Evolutionary conservation across 2,329 filamentous ascomycete species (phyloP), one percentile per base, ranked within the genome.

Genomic region (Aspergillus floridensis): DNA sequence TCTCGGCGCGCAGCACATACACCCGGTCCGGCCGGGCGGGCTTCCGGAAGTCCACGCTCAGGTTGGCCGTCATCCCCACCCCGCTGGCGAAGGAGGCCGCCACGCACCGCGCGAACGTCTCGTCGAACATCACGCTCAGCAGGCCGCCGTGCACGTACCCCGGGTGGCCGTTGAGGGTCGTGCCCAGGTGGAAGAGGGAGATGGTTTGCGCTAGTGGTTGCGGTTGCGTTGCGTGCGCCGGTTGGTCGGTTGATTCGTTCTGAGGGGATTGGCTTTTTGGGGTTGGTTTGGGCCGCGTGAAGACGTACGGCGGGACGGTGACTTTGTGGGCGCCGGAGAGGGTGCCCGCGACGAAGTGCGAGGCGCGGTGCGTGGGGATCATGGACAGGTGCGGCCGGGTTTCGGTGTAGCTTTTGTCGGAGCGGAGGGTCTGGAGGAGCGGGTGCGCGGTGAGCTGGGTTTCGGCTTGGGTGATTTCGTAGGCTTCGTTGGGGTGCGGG

Each of bases 321-420:
- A 98, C 84, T 73, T 86, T 89, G 24, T 86, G 86, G 0, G 86
- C 81, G 0, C 92, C 92, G 38, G 88, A 72, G 16, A 98, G 81
- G 22, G 89, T 88, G 4, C 91, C 90, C 24, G 84, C 91, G 0
- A 92, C 96, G 58, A 98, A 82, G 74, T 89, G 96, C 69, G 89
- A 85, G 2, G 80, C 78, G 26, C 89, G 84, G 72, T 91, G 84
- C 1, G 82, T 74, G 5, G 82, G 78, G 0, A 92, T 90, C 71
- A 97, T 89, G 75, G 92, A 92, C 72, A 96, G 81, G 72, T 96
- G 91, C 3, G 93, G 93, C 24, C 93, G 84, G 31, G 88, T 88
- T 75, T 96, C 91, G 32, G 79, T 83, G 74, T 88, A 88, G 35
- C 83, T 81, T 0, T 85, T 80, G 66, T 89, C 82, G 16, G 76